phyloP scores from a whole-genome alignment of 495 filamentous ascomycete species.

The Hypoxylon cercidicola region DNA sequence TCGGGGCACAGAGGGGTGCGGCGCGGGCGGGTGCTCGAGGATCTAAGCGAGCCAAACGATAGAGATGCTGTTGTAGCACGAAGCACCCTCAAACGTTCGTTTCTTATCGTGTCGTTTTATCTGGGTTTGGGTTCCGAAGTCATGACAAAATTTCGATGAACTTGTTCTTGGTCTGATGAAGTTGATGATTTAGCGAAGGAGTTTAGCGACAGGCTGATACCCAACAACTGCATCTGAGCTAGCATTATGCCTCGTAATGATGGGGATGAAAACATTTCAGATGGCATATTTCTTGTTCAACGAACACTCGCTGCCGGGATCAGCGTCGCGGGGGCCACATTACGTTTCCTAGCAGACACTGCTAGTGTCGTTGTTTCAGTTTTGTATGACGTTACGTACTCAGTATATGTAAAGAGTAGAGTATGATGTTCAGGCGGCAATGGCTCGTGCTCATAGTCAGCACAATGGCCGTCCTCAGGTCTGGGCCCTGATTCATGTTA shows the following conservation, averaged over 20 bases:
- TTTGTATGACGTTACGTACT: slow-evolving; percentile 28
- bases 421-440: slow-evolving; percentile 10
- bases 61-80: slow-evolving; percentile 10
- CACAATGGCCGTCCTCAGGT: slow-evolving; percentile 1
- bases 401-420: slow-evolving; percentile 17
- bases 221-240: slow-evolving; percentile 45
- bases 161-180: slow-evolving; percentile 52
- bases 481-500: slow-evolving; percentile 1
- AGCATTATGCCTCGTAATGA: slow-evolving; percentile 40
- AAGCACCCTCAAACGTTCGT: slow-evolving; percentile 32
- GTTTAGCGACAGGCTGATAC: slow-evolving; percentile 46
- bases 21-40: slow-evolving; percentile 45
- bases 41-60: slow-evolving; percentile 40
- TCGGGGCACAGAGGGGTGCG: slow-evolving; percentile 31
- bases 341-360: slow-evolving; percentile 27
- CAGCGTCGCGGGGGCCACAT: slow-evolving; percentile 33
- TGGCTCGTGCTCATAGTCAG: slow-evolving; percentile 20
- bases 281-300: slow-evolving; percentile 42
- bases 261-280: slow-evolving; percentile 16
- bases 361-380: slow-evolving; percentile 30
- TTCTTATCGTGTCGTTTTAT: slow-evolving; percentile 41
- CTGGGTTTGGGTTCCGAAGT: slow-evolving; percentile 8
- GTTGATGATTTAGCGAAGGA: slow-evolving; percentile 47
- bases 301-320: slow-evolving; percentile 42
- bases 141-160: slow-evolving; percentile 14